A percentile compares a stretch with the other conserved stretches of the same genome.
phyloP scores from a whole-genome alignment of 345 rosid species.

The Crucihimalaya himalaica region DNA sequence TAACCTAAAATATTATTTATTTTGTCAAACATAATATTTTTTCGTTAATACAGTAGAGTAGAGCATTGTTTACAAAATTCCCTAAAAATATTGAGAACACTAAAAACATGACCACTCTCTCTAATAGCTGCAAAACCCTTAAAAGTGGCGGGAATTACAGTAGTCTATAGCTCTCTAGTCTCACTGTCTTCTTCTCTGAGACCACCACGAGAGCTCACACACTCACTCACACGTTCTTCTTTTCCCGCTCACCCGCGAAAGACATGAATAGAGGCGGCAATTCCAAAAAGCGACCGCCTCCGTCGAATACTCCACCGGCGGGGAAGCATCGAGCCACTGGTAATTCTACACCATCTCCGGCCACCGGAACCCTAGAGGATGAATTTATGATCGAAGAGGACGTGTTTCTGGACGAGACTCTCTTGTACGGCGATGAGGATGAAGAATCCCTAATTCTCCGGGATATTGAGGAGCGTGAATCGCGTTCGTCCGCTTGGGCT shows the following conservation, averaged over 20 bases:
- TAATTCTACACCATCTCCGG: conserved; percentile 42
- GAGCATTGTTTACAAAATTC: too few species aligned
- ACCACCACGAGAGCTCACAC: neutral
- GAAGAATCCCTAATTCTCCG: conserved; percentile 76
- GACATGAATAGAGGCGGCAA: conserved; percentile 53
- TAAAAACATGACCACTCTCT: neutral
- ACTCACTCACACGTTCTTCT: neutral
- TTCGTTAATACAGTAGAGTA: too few species aligned
- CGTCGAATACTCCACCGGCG: conserved; percentile 48
- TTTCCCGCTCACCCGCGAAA: conserved; percentile 15
- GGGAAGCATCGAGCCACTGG: conserved; percentile 53
- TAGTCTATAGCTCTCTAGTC: neutral
- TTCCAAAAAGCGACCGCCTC: conserved; percentile 66
- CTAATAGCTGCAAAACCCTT: conserved; percentile 20
- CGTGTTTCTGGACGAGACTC: conserved; percentile 78
- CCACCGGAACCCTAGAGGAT: conserved; percentile 48
- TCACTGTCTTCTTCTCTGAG: neutral
- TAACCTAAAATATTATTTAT: neutral
- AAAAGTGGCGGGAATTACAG: conserved; percentile 38
- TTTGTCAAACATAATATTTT: neutral
- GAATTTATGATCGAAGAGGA: conserved; percentile 87
- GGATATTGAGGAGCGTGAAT: conserved; percentile 73
- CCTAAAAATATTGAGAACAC: too few species aligned
- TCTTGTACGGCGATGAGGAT: conserved; percentile 52
- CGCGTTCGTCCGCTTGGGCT: conserved; percentile 67